Percentiles rank a stretch among this genome's conserved stretches.
Evolutionary conservation across 2,329 filamentous ascomycete genomes (phyloP).

Genomic region (Niveomyces coronatus): DNA sequence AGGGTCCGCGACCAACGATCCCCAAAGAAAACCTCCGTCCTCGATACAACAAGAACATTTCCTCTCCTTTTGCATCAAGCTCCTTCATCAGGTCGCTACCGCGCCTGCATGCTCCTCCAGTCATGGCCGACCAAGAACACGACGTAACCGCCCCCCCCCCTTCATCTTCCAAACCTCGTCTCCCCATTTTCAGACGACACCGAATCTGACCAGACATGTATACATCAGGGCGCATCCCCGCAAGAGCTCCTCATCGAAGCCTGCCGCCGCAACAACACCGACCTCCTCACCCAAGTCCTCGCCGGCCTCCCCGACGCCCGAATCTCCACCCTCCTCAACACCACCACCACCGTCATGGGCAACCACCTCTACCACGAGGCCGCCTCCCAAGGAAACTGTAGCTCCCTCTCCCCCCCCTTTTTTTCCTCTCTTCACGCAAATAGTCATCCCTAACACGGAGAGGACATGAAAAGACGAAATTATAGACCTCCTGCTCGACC

Average conservation of each 20-base stretch:
- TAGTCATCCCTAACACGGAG: too few relatives aligned
- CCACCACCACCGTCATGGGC: constrained; percentile 73
- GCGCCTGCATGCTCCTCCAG: too few relatives aligned
- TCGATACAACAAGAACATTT: too few relatives aligned
- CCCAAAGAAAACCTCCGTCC: too few relatives aligned
- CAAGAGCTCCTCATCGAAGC: constrained; percentile 85
- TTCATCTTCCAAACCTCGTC: background rate
- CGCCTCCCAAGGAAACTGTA: constrained; percentile 76
- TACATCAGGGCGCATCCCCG: constrained; percentile 71
- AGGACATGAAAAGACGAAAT: constrained; percentile 56
- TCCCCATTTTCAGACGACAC: too few relatives aligned
- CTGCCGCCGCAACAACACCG: constrained; percentile 84
- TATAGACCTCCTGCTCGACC: constrained; percentile 73
- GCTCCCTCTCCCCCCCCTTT: constrained; percentile 23
- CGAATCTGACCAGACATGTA: background rate
- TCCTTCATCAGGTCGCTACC: too few relatives aligned
- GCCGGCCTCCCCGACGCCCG: constrained; percentile 49
- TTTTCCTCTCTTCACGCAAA: constrained; percentile 1
- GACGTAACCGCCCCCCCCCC: constrained; percentile 18
- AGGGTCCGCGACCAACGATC: too few relatives aligned
- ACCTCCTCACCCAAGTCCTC: constrained; percentile 70
- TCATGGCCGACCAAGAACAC: constrained; percentile 26
- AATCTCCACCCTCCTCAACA: constrained; percentile 72
- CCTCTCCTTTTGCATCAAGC: too few relatives aligned
- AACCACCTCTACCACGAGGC: constrained; percentile 87